Percentiles rank a stretch among this genome's conserved stretches.
These are phyloP conservation scores for Diaporthe destruens DNA, from an alignment of 2,329 filamentous ascomycete genomes.

Conservation along the genomic window DNA sequence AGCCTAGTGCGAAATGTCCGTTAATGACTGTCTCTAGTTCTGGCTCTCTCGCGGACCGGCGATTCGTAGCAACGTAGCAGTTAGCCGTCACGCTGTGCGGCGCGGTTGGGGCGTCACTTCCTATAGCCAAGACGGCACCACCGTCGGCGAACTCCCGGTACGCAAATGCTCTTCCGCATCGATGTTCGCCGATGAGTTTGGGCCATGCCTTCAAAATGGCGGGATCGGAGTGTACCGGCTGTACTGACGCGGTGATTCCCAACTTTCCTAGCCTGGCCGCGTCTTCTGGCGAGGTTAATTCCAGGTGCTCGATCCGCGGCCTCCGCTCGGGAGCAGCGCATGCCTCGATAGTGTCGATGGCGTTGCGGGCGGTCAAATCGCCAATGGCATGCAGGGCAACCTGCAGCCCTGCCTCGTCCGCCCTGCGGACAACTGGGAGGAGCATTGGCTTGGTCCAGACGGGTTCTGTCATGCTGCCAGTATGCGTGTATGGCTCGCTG, in stretches of 20 bases:
- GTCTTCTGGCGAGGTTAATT: conserved; percentile 68
- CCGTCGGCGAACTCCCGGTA: conserved; percentile 71
- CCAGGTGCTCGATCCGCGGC: conserved; percentile 75
- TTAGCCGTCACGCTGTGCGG: conserved; percentile 67
- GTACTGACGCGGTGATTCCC: conserved; percentile 71
- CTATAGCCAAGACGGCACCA: conserved; percentile 68
- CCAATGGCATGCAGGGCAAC: conserved; percentile 76
- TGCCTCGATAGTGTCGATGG: conserved; percentile 66
- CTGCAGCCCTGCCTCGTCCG: conserved; percentile 67
- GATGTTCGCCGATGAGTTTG: conserved; percentile 63
- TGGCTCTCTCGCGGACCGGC: conserved; percentile 65
- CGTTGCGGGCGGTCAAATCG: conserved; percentile 68
- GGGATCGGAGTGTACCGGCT: conserved; percentile 71
- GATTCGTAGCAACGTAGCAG: conserved; percentile 70
- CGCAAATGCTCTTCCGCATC: conserved; percentile 71
- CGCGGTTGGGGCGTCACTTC: conserved; percentile 71
- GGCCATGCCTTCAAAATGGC: conserved; percentile 73
- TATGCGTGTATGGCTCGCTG: conserved; percentile 67
- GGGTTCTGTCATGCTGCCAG: conserved; percentile 59
- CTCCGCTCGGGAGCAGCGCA: conserved; percentile 60
- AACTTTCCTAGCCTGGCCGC: conserved; percentile 67
- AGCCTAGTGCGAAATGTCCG: conserved; percentile 63
- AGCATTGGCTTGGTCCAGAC: conserved; percentile 69
- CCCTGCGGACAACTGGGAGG: conserved; percentile 65
- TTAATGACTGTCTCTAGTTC: conserved; percentile 60